These are phyloP conservation scores for Neofusicoccum ribis DNA, from an alignment of 2,329 filamentous ascomycete species.

Conservation along the genomic window DNA sequence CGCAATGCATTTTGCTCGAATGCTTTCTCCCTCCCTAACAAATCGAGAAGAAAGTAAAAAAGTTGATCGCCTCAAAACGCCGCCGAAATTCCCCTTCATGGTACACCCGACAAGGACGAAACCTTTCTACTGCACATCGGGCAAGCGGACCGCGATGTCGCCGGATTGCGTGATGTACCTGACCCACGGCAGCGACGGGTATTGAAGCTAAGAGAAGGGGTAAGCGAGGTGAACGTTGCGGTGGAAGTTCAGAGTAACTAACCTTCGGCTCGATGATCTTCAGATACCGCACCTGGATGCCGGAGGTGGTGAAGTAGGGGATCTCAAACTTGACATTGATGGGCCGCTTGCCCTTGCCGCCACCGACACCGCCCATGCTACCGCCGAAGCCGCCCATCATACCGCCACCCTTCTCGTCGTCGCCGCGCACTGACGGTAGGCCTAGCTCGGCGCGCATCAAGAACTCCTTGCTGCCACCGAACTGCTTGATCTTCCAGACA, in stretches of 20 bases:
- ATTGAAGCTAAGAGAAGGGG: conserved; percentile 71
- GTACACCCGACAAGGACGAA: too few species aligned
- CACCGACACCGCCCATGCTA: conserved; percentile 86
- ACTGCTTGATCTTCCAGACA: conserved; percentile 99
- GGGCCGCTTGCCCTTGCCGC: conserved; percentile 85
- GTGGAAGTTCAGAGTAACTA: conserved; percentile 35
- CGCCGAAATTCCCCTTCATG: too few species aligned
- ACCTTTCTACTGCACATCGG: conserved; percentile 70
- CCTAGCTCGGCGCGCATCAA: conserved; percentile 97
- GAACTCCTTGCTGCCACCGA: conserved; percentile 97
- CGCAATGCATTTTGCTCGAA: too few species aligned
- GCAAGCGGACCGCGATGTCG: conserved; percentile 90
- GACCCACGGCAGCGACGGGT: conserved; percentile 95
- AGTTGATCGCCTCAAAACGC: too few species aligned
- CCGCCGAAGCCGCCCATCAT: conserved; percentile 98
- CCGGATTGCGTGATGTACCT: conserved; percentile 98
- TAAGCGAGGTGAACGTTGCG: neutral
- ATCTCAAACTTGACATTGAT: conserved; percentile 99
- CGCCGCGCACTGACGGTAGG: conserved; percentile 87
- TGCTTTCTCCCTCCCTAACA: too few species aligned
- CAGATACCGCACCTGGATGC: conserved; percentile 95
- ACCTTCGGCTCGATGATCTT: conserved; percentile 99
- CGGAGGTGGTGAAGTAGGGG: conserved; percentile 99
- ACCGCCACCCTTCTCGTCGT: conserved; percentile 91
- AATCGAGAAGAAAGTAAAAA: too few species aligned